Base-by-base conservation (phyloP, 208 protist genomes). In the Wallacemonas sp. region DNA sequence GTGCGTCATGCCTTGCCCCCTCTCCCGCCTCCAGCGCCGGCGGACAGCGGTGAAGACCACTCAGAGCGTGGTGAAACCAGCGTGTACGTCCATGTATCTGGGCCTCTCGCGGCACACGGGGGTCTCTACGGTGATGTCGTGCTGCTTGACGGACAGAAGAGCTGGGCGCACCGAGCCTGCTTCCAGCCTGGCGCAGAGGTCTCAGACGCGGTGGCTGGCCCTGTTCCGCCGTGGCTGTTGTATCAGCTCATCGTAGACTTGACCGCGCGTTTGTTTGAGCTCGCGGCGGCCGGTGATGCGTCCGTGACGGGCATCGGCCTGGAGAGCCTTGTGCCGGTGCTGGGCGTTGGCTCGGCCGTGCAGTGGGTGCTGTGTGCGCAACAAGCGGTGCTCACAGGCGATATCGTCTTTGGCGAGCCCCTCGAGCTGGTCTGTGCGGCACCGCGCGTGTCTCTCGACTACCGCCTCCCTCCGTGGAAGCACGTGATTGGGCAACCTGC, bases 401-500 rank as follows among this genome's bases (percentile, higher is more conserved):
- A 95, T 42, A 72, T 77, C 14, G 64, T 84, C 49, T 46, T 81
- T 0, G 77, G 63, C 8, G 63, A 59, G 30, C 67, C 79, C 9
- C 36, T 92, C 24, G 82, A 91, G 27, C 27, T 96, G 4, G 79
- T 87, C 27, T 81, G 72, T 46, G 87, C 87, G 0, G 21, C 68
- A 21, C 90, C 90, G 33, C 65, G 70, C 30, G 70, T 84, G n/a
- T 63, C 75, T 53, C 38, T 58, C 19, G 55, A 33, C 33, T 90
- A 91, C 53, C 84, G 81, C 44, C 56, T 93, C 14, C 83, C 86
- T 0, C 87, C 85, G 30, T 96, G 90, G 87, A 70, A 79, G 24
- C 77, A 77, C 8, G 61, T 68, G 44, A 74, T 96, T 58, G 90
- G 90, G 5, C 47, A 89, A 39, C 90, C 90, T 1, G 44, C 72